Conservation (phyloP, 306 rosid genomes). For the Trifolium dubium region DNA sequence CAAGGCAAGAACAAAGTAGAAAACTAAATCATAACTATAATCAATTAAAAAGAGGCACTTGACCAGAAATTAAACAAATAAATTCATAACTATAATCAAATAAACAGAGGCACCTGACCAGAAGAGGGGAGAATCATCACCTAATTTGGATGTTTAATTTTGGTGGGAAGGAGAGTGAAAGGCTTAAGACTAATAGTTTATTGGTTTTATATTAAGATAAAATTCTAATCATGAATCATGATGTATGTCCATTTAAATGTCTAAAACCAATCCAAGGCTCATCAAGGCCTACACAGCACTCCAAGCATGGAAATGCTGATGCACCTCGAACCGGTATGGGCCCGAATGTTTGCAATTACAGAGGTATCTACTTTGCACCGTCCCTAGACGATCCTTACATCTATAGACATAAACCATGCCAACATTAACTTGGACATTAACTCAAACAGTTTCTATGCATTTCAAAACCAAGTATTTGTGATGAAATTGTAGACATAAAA, state of each 20-base stretch:
- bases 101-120: too few relatives aligned
- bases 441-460: slow-evolving; percentile 68
- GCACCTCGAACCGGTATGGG: slow-evolving; percentile 77
- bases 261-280: slow-evolving; percentile 65
- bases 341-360: slow-evolving; percentile 77
- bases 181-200: neutral
- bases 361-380: slow-evolving; percentile 76
- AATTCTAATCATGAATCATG: slow-evolving; percentile 15
- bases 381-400: slow-evolving; percentile 63
- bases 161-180: neutral
- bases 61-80: too few relatives aligned
- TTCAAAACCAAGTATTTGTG: slow-evolving; percentile 18
- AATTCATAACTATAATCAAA: too few relatives aligned
- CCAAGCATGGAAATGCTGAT: slow-evolving; percentile 77
- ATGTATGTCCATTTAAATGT: slow-evolving; percentile 28
- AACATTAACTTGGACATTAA: slow-evolving; percentile 70
- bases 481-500: neutral
- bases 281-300: slow-evolving; percentile 74
- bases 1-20: too few relatives aligned
- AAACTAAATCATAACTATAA: too few relatives aligned
- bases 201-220: neutral
- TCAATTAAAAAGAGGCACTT: too few relatives aligned
- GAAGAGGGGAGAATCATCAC: neutral
- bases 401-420: slow-evolving; percentile 77
- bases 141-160: neutral